Evolutionary conservation across 495 filamentous ascomycete species (phyloP), one percentile per base, ranked within the genome.

Genomic region (Aspergillus indologenus): DNA sequence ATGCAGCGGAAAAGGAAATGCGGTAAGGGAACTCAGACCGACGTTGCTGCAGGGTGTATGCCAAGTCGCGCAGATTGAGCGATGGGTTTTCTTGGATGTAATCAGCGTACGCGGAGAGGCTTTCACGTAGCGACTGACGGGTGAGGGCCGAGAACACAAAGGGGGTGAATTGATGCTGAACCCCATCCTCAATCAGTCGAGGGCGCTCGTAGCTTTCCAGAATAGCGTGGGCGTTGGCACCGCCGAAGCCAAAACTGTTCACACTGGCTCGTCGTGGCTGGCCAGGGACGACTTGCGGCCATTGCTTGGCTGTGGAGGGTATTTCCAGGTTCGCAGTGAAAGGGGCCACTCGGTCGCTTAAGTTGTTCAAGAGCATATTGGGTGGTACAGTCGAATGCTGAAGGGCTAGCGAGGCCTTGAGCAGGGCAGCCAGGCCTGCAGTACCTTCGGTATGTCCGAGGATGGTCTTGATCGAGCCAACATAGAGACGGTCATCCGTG

Each of bases 211-310:
- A 22, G 26, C 26, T n/a, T 2, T 88, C 84, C 11, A 88, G 12
- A 42, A 89, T 86, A 6, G 76, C 83, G 59, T 88, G 85, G 0
- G 83, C 79, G 60, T 88, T 88, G 18, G 81, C 76, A 40, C 86
- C 85, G 29, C 86, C 86, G 62, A 85, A 88, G 4, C 47, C 85
- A 57, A 86, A 87, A 8, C 62, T 64, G 45, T 71, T 71, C 0
- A 74, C 66, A 59, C 67, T 69, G 1, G 64, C 69, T 3, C 85
- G 74, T 17, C 80, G 80, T 0, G 81, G 74, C 14, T 5, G 66
- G 64, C 70, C 70, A 72, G 5, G 54, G 40, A 1, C 17, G 20
- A 1, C 53, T 42, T 21, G 22, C 18, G 4, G 61, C 64, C 3
- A 65, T 0, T 58, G 58, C 6, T 17, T 44, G 0, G 73, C 21